Evolutionary conservation across 306 rosid genomes (phyloP), one percentile per base, ranked within the genome.

Genomic region (Pterocarpus macrocarpus): DNA sequence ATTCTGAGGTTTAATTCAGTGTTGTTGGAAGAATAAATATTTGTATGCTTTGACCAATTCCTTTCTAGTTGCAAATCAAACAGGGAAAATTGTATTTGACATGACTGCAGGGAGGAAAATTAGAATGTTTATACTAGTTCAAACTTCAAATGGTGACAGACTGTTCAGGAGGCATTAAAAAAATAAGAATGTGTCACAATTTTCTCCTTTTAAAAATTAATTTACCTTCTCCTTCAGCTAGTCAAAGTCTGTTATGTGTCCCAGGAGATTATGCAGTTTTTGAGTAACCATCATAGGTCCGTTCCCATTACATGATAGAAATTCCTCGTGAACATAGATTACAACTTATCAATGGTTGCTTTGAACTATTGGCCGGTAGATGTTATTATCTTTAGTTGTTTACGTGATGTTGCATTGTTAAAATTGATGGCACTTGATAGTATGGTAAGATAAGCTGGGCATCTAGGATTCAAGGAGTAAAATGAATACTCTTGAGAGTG

Each of bases 1-100:
- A 47, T 69, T 56, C 38, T 32, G 11, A n/a, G 68, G 33, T 44
- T 71, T 38, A 34, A 41, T 56, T 73, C 39, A 65, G 13, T 65
- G 80, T 70, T 57, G 65, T 64, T 8, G 22, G 39, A 80, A 79
- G 49, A 72, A 80, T 36, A n/a, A 79, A 33, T 57, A 71, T 28
- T 34, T 55, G 50, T n/a, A 33, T 47, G 53, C 63, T 45, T 43
- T 80, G 44, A 8, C 33, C 44, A 8, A 44, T 30, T 16, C 57
- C 33, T 75, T 58, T 67, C 11, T 38, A 47, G 39, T 57, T 13
- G 55, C 58, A 7, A 53, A 15, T 13, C 17, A 47, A 75, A 22
- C 49, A 14, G 84, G 65, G 67, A 30, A 53, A 38, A 9, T 49
- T 16, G 52, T 12, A 71, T 41, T 5, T 73, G 69, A 43, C 69